Conservation (phyloP, 208 protist genomes). For the Leishmania braziliensis region DNA sequence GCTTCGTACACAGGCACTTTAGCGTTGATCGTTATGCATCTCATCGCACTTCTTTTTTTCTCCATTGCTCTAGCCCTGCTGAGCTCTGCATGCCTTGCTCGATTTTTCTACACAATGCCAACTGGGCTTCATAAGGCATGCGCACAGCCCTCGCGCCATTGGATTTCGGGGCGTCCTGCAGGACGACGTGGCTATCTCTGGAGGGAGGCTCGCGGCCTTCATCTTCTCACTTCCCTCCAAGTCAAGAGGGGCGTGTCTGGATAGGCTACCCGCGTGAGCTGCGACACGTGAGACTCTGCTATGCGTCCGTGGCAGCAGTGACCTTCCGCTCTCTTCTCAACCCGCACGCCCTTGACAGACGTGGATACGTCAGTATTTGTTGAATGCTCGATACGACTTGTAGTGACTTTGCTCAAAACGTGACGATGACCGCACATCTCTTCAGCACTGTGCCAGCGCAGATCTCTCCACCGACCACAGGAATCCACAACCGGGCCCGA, state of each 20-base stretch:
- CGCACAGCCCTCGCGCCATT: not conserved
- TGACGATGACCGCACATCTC: not conserved
- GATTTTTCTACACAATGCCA: not conserved
- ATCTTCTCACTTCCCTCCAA: too few species aligned
- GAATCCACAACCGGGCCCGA: not conserved
- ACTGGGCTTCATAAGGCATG: not conserved
- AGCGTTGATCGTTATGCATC: not conserved
- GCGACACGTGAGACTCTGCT: not conserved
- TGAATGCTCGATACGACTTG: not conserved
- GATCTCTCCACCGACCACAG: not conserved
- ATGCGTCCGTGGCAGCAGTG: not conserved
- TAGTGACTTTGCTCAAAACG: not conserved
- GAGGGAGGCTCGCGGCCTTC: not conserved
- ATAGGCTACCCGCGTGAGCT: not conserved
- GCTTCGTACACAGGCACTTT: not conserved
- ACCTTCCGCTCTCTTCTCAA: not conserved
- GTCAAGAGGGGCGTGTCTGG: not conserved
- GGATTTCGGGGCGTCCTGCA: not conserved
- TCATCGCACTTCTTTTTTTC: not conserved
- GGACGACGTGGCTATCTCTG: not conserved
- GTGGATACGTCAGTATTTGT: not conserved
- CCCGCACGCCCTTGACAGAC: not conserved
- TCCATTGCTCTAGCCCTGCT: not conserved
- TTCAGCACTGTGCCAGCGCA: not conserved
- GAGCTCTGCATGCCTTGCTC: not conserved